These are phyloP conservation scores for Nyctanthes arbortristis DNA, from an alignment of 257 asterid species.

Conservation along the genomic window DNA sequence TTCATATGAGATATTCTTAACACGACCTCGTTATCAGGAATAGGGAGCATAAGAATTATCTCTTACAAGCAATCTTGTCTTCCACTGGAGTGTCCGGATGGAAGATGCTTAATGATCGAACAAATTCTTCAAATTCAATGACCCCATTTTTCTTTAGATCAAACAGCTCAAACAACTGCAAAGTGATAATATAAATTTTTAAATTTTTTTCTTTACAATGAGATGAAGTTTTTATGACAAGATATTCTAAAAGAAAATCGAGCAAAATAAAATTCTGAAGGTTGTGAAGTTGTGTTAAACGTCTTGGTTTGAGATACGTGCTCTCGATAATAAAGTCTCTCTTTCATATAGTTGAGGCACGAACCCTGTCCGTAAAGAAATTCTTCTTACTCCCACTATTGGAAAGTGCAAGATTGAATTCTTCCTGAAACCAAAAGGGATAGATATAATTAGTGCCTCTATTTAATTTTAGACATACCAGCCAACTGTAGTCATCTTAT, in stretches of 20 bases:
- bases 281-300: too few species aligned
- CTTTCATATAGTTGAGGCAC: too few species aligned
- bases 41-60: not conserved
- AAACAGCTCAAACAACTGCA: constrained; percentile 75
- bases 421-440: constrained; percentile 58
- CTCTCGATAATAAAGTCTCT: too few species aligned
- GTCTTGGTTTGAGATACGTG: too few species aligned
- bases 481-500: not conserved
- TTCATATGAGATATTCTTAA: constrained; percentile 4
- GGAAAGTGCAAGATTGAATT: constrained; percentile 78
- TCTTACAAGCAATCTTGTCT: constrained; percentile 54
- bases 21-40: not conserved
- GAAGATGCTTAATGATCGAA: constrained; percentile 63
- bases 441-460: too few species aligned
- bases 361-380: constrained; percentile 73
- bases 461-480: too few species aligned
- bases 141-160: constrained; percentile 68
- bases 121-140: constrained; percentile 77
- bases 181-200: not conserved
- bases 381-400: constrained; percentile 50
- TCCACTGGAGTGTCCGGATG: constrained; percentile 54
- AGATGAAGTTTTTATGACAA: too few species aligned
- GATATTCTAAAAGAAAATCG: too few species aligned
- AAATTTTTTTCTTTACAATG: not conserved
- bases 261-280: too few species aligned